These are phyloP conservation scores for Trichosporon ovoides DNA, from an alignment of 1,284 basidiomycete species.

Conservation along the genomic window DNA sequence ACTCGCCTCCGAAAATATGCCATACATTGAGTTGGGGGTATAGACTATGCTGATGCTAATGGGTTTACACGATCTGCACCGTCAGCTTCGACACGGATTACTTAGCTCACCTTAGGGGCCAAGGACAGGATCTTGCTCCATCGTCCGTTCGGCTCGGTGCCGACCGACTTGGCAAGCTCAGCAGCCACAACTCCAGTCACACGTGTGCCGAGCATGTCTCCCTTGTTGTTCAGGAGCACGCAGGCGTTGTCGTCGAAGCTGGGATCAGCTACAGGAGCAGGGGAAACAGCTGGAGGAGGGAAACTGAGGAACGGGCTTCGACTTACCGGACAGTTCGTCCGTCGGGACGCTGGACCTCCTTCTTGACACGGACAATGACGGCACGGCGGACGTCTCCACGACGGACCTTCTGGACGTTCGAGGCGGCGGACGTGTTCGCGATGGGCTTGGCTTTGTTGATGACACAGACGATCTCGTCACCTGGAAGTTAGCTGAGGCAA, in stretches of 20 bases:
- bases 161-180: conserved; percentile 61
- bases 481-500: conserved; percentile 54
- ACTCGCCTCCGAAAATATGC: conserved; percentile 9
- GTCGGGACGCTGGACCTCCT: conserved; percentile 38
- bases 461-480: conserved; percentile 96
- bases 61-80: conserved; percentile 11
- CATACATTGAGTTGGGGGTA: conserved; percentile 15
- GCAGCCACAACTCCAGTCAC: conserved; percentile 90
- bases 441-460: conserved; percentile 88
- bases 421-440: conserved; percentile 41
- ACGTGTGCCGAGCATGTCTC: conserved; percentile 91
- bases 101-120: conserved; percentile 71
- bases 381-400: conserved; percentile 90
- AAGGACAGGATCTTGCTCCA: conserved; percentile 93
- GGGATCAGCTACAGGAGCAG: conserved; percentile 12
- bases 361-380: conserved; percentile 80
- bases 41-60: not conserved
- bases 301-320: not conserved
- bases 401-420: conserved; percentile 64
- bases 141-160: conserved; percentile 56
- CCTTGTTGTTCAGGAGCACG: conserved; percentile 91
- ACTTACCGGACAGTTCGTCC: conserved; percentile 44
- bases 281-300: not conserved
- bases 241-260: conserved; percentile 98
- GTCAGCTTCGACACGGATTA: too few species aligned